Evolutionary conservation across 768 basidiomycete species (phyloP), one percentile per base, ranked within the genome.

Genomic region (Boletus rufocinnamomeus): DNA sequence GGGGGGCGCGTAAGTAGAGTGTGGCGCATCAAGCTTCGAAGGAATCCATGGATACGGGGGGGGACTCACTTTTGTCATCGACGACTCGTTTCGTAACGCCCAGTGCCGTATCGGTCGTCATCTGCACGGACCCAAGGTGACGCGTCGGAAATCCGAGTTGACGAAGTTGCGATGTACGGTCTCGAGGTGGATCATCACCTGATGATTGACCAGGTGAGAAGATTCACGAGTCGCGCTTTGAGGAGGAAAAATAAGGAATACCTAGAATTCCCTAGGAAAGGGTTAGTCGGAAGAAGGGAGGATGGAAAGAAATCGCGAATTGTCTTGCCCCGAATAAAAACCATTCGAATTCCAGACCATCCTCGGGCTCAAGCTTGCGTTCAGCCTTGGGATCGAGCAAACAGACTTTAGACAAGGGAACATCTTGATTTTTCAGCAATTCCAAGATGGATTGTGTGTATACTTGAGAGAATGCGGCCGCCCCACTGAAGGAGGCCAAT

Each of bases 21-120:
- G 44, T 41, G 38, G 43, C 32, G 21, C 35, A 30, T 19, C 47
- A 47, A 47, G 34, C 9, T 35, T 16, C 14, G 30, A 46, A 48
- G 19, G 57, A 11, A 30, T 38, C 21, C n/a, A 49, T 37, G 28
- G 23, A 37, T n/a, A 27, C 27, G 40, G 10, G 27, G 38, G n/a
- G 67, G 28, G 28, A 7, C 80, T 52, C 60, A 86, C 86, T 75
- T 67, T 84, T 80, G 69, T 95, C 91, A 48, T 86, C 73, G 0
- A 94, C 86, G 17, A 95, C 88, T 5, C 84, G 73, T 69, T 93
- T 95, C 1, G 93, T 93, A 5, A 97, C 96, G 6, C 89, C 93
- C 0, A 98, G 78, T 1, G 96, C 96, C 2, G 96, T 98, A 74
- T 99, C 96, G 0, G 97, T 99, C 34, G 97, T 98, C 97, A 99